These are phyloP conservation scores for Xeromyces bisporus DNA, from an alignment of 495 filamentous ascomycete genomes.

Conservation along the genomic window DNA sequence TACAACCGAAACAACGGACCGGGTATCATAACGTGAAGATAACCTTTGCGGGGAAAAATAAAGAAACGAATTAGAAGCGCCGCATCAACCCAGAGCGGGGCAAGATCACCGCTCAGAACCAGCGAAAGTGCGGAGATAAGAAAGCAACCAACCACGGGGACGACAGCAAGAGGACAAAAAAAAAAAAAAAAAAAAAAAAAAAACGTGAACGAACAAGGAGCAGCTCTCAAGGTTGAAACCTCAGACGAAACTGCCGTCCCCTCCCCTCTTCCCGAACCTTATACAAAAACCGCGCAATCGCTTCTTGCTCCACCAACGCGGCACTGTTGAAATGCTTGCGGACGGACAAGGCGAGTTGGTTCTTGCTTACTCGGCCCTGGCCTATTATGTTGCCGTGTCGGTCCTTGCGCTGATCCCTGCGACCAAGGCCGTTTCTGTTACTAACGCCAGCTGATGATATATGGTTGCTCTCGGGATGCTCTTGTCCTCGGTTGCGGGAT, in stretches of 20 bases:
- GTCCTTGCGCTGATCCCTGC: not conserved
- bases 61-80: not conserved
- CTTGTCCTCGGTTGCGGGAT: slow-evolving; percentile 1
- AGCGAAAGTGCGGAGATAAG: not conserved
- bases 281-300: slow-evolving; percentile 75
- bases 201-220: not conserved
- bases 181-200: slow-evolving; percentile 1
- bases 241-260: slow-evolving; percentile 26
- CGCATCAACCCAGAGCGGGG: not conserved
- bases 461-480: not conserved
- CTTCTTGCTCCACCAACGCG: slow-evolving; percentile 71
- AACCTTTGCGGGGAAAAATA: too few relatives aligned
- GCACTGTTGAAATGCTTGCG: slow-evolving; percentile 82
- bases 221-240: slow-evolving; percentile 31
- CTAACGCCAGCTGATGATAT: not conserved
- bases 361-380: slow-evolving; percentile 50
- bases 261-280: slow-evolving; percentile 43
- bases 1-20: too few relatives aligned
- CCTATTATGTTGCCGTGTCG: slow-evolving; percentile 18
- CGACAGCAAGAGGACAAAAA: too few relatives aligned
- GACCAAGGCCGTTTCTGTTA: not conserved
- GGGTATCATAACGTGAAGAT: too few relatives aligned
- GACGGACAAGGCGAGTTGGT: slow-evolving; percentile 64
- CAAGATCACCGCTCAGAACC: not conserved
- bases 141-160: not conserved